Conservation (phyloP, 495 filamentous ascomycete species). For the Extremus antarcticus region DNA sequence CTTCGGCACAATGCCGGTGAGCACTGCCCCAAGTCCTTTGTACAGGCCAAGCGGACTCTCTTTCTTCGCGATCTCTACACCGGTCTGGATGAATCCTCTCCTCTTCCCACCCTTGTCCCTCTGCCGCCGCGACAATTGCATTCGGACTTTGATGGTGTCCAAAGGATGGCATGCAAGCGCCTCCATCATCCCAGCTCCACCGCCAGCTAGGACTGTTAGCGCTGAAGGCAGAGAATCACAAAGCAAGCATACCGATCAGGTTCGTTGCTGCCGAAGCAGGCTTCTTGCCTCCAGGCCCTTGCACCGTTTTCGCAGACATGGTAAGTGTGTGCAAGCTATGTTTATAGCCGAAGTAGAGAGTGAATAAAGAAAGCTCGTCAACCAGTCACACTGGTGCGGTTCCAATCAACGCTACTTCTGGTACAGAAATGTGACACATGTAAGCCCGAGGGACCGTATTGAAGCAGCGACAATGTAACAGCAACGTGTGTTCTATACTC, state of each 20-base stretch:
- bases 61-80: slow-evolving; percentile 71
- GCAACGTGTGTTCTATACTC: not conserved
- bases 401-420: not conserved
- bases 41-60: slow-evolving; percentile 91
- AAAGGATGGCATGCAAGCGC: slow-evolving; percentile 93
- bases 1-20: slow-evolving; percentile 96
- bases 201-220: slow-evolving; percentile 46
- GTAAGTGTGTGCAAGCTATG: slow-evolving; percentile 2
- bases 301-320: slow-evolving; percentile 55
- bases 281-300: slow-evolving; percentile 60
- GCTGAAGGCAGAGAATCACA: not conserved
- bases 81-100: slow-evolving; percentile 80
- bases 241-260: slow-evolving; percentile 62
- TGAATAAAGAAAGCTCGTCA: not conserved
- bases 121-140: slow-evolving; percentile 90
- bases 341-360: not conserved
- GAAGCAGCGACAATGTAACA: not conserved
- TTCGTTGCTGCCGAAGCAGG: slow-evolving; percentile 81
- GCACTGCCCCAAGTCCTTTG: slow-evolving; percentile 90
- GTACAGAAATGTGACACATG: no score
- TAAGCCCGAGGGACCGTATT: no score
- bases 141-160: slow-evolving; percentile 98
- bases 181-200: slow-evolving; percentile 98
- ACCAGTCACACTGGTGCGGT: not conserved
- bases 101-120: slow-evolving; percentile 68